These are phyloP conservation scores for Radiomyces spectabilis DNA, from an alignment of 192 early-diverging fungal genomes.

Conservation along the genomic window DNA sequence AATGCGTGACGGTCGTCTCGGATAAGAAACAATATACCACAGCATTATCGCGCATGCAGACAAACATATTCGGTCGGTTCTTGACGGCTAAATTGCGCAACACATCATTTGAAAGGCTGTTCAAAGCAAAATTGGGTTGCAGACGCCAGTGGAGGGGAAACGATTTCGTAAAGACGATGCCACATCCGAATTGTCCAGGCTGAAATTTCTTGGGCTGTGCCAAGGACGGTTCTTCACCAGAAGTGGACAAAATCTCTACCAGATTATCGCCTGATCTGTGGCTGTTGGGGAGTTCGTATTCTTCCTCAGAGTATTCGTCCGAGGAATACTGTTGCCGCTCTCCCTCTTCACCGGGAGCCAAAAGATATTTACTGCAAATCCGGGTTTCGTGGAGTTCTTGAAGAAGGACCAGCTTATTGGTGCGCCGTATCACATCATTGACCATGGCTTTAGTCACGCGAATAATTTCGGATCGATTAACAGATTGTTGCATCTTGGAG, in stretches of 20 bases:
- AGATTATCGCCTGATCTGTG: conserved; percentile 18
- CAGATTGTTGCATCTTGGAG: conserved; percentile 49
- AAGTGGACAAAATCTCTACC: conserved; percentile 25
- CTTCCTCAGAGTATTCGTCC: conserved; percentile 48
- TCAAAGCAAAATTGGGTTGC: conserved; percentile 55
- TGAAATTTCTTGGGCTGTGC: conserved; percentile 35
- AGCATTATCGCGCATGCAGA: conserved; percentile 42
- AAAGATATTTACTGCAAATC: conserved; percentile 53
- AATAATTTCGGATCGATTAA: conserved; percentile 45
- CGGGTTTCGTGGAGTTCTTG: conserved; percentile 52
- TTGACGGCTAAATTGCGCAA: conserved; percentile 55
- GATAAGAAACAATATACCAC: conserved; percentile 54
- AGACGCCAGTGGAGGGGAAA: conserved; percentile 77
- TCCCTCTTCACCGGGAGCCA: conserved; percentile 34
- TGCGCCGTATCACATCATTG: conserved; percentile 49
- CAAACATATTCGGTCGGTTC: conserved; percentile 72
- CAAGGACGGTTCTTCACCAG: conserved; percentile 9
- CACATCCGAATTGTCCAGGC: conserved; percentile 66
- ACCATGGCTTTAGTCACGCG: conserved; percentile 46
- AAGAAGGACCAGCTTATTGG: conserved; percentile 58
- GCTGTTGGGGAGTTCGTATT: conserved; percentile 33
- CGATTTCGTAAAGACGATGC: conserved; percentile 46
- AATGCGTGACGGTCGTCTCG: conserved; percentile 4
- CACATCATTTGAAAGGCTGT: conserved; percentile 38
- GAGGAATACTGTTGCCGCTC: conserved; percentile 25